These are phyloP conservation scores for Meyerozyma carpophila DNA, from an alignment of 1,139 yeast genomes.

Conservation along the genomic window DNA sequence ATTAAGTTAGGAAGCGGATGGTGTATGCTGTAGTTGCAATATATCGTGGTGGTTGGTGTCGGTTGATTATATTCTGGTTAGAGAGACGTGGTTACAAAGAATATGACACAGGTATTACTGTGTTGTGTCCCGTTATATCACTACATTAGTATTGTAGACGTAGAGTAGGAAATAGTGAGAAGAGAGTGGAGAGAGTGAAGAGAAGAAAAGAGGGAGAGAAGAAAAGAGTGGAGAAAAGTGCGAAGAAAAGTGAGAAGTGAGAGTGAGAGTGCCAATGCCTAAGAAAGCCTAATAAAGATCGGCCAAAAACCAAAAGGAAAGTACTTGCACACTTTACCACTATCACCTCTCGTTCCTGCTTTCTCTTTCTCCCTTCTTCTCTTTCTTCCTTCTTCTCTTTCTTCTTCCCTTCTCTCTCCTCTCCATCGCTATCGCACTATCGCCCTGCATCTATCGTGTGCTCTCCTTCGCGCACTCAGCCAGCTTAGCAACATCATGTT, in stretches of 20 bases:
- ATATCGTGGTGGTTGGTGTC: constrained; percentile 23
- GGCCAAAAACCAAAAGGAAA: too few relatives aligned
- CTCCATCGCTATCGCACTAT: not conserved
- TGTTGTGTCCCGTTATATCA: constrained; percentile 56
- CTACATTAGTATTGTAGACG: constrained; percentile 24
- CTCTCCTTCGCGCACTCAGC: not conserved
- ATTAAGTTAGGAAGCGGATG: constrained; percentile 44
- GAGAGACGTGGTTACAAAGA: constrained; percentile 47
- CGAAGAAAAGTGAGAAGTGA: too few relatives aligned
- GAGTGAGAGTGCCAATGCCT: too few relatives aligned
- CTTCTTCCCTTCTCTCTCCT: not conserved
- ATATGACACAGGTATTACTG: constrained; percentile 36
- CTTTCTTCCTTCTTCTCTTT: not conserved
- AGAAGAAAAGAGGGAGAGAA: too few relatives aligned
- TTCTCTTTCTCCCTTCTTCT: not conserved
- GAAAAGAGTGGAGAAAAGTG: too few relatives aligned
- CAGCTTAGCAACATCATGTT: constrained; percentile 23
- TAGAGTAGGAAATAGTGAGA: not conserved
- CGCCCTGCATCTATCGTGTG: not conserved
- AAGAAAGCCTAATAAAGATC: too few relatives aligned
- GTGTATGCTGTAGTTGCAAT: constrained; percentile 10
- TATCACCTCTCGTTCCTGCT: too few relatives aligned
- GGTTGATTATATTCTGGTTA: constrained; percentile 42
- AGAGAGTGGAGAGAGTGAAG: too few relatives aligned
- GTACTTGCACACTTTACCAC: too few relatives aligned